Evolutionary conservation across 352 stramenopile genomes (phyloP).

Genomic region (Phytophthora pluvialis): DNA sequence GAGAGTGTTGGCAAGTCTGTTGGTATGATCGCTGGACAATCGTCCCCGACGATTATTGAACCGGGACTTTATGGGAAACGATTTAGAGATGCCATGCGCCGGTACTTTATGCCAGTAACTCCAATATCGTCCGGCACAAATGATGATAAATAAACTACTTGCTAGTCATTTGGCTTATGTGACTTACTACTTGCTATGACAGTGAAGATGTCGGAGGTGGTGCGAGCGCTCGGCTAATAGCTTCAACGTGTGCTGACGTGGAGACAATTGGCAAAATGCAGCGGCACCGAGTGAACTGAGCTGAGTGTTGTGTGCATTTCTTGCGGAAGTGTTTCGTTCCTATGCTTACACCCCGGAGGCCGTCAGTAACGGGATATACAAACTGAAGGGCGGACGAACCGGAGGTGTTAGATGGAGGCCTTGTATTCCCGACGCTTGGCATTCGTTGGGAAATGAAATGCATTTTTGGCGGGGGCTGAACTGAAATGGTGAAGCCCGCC

Average conservation of each 20-base stretch:
- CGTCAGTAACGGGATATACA: constrained; percentile 56
- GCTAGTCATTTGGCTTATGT: not conserved
- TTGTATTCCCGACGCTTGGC: not conserved
- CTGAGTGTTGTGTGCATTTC: constrained; percentile 60
- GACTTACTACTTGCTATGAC: constrained; percentile 5
- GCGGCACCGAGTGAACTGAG: constrained; percentile 62
- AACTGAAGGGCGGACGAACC: constrained; percentile 14
- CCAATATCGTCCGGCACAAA: constrained; percentile 65
- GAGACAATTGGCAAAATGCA: constrained; percentile 66
- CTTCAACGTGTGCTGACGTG: constrained; percentile 60
- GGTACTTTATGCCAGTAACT: constrained; percentile 98
- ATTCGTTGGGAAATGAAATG: constrained; percentile 45
- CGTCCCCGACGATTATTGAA: constrained; percentile 98
- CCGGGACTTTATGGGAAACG: constrained; percentile 96
- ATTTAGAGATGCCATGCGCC: constrained; percentile 94
- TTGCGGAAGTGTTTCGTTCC: constrained; percentile 59
- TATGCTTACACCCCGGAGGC: constrained; percentile 58
- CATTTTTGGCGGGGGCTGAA: constrained; percentile 54
- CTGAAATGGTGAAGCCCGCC: constrained; percentile 43
- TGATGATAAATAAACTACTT: constrained; percentile 38
- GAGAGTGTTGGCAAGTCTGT: constrained; percentile 98
- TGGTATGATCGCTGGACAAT: constrained; percentile 98
- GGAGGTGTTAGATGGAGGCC: not conserved
- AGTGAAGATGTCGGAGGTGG: constrained; percentile 21
- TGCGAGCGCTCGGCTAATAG: constrained; percentile 49